Conservation (phyloP, 805 yeast genomes). For the Starmerella stigmatis region DNA sequence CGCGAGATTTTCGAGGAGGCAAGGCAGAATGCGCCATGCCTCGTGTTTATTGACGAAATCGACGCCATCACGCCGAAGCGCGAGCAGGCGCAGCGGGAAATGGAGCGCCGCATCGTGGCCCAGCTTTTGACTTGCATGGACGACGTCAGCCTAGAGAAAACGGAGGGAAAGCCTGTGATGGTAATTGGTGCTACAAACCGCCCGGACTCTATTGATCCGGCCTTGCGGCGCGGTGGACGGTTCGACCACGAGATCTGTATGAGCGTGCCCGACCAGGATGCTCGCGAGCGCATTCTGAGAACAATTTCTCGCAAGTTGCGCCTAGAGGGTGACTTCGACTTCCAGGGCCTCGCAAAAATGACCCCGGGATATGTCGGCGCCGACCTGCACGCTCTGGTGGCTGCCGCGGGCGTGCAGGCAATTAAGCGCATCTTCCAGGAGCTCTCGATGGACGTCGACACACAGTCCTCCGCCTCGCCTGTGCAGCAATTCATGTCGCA, state of each 20-base stretch:
- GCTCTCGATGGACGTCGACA: conserved; percentile 13
- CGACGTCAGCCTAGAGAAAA: conserved; percentile 75
- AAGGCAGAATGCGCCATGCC: conserved; percentile 75
- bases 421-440: conserved; percentile 79
- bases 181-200: conserved; percentile 94
- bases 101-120: conserved; percentile 95
- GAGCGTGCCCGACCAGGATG: conserved; percentile 84
- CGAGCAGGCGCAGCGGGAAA: conserved; percentile 95
- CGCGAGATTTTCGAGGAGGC: conserved; percentile 94
- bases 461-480: conserved; percentile 5
- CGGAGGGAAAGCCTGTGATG: conserved; percentile 86
- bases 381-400: conserved; percentile 81
- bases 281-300: conserved; percentile 63
- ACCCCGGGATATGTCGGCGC: conserved; percentile 99
- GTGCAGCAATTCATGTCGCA: conserved; percentile 43
- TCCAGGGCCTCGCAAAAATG: conserved; percentile 63
- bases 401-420: conserved; percentile 92
- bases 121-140: conserved; percentile 92
- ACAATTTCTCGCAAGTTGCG: conserved; percentile 62
- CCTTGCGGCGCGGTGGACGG: conserved; percentile 90
- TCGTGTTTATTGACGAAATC: conserved; percentile 89
- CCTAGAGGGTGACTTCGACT: conserved; percentile 60
- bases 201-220: conserved; percentile 91
- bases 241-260: conserved; percentile 91
- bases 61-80: conserved; percentile 97